These are phyloP conservation scores for Phylloboletellus chloephorus DNA, from an alignment of 1,284 basidiomycete genomes.

Conservation along the genomic window DNA sequence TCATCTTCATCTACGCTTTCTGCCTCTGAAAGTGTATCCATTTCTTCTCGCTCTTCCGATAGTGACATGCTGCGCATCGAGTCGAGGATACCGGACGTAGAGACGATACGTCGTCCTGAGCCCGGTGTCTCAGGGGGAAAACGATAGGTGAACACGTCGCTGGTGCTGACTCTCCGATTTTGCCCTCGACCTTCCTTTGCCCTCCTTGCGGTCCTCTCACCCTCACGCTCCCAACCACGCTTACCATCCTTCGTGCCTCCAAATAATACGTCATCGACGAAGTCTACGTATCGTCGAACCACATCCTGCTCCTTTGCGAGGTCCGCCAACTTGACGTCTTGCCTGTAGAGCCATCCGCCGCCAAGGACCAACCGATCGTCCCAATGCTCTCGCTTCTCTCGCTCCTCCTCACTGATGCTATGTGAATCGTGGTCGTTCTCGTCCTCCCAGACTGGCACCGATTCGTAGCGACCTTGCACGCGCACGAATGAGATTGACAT, in stretches of 20 bases:
- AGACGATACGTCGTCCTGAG: constrained; percentile 45
- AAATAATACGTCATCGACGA: constrained; percentile 71
- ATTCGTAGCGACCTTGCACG: constrained; percentile 56
- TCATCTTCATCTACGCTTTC: constrained; percentile 41
- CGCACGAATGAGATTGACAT: constrained; percentile 62
- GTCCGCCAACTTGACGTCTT: constrained; percentile 53
- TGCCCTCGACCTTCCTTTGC: constrained; percentile 36
- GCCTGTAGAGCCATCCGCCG: constrained; percentile 73
- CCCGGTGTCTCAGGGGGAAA: constrained; percentile 20
- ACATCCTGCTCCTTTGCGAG: constrained; percentile 52
- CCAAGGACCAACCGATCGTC: constrained; percentile 72
- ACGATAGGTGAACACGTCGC: constrained; percentile 36
- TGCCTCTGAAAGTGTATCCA: constrained; percentile 48
- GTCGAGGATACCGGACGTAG: constrained; percentile 43
- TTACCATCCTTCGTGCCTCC: constrained; percentile 46
- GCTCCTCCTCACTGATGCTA: constrained; percentile 40
- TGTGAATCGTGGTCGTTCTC: constrained; percentile 46
- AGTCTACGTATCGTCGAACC: constrained; percentile 59
- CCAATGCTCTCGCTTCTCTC: constrained; percentile 63
- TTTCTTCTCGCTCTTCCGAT: constrained; percentile 56
- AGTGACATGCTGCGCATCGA: constrained; percentile 45
- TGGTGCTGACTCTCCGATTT: constrained; percentile 48
- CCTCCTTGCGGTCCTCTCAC: constrained; percentile 40
- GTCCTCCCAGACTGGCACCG: constrained; percentile 76
- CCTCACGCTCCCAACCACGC: constrained; percentile 54